A percentile compares a stretch with the other conserved stretches of the same genome.
phyloP scores from a whole-genome alignment of 2,329 filamentous ascomycete genomes.

The Neonectria magnoliae region DNA sequence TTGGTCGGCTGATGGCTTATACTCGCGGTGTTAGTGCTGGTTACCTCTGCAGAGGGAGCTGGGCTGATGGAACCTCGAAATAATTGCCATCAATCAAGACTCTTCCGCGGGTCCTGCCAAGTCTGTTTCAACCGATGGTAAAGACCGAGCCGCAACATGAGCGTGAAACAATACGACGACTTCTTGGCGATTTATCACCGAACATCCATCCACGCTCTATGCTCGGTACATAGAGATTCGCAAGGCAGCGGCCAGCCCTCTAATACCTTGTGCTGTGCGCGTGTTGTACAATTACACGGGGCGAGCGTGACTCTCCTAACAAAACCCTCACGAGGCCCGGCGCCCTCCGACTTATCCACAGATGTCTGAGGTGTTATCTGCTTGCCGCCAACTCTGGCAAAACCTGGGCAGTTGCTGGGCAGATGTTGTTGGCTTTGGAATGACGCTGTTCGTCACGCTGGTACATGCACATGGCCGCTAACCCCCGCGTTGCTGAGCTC shows the following conservation, averaged over 20 bases:
- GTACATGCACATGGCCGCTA: slow-evolving; percentile 37
- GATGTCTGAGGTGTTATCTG: slow-evolving; percentile 32
- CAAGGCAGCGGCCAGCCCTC: background rate
- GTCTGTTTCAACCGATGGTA: slow-evolving; percentile 6
- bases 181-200: slow-evolving; percentile 11
- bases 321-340: slow-evolving; percentile 22
- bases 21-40: slow-evolving; percentile 1
- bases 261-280: slow-evolving; percentile 3
- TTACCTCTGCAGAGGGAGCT: slow-evolving; percentile 6
- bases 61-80: background rate
- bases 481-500: slow-evolving; percentile 42
- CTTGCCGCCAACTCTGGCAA: background rate
- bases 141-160: slow-evolving; percentile 3
- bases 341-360: slow-evolving; percentile 31
- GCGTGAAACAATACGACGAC: background rate
- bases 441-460: slow-evolving; percentile 37
- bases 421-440: slow-evolving; percentile 7
- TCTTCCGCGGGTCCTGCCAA: slow-evolving; percentile 9
- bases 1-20: slow-evolving; percentile 27
- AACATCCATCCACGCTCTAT: background rate
- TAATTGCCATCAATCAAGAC: slow-evolving; percentile 13
- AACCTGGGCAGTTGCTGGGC: background rate
- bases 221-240: background rate
- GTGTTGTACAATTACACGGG: slow-evolving; percentile 8
- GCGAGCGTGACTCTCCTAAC: slow-evolving; percentile 28